Evolutionary conservation across 2,329 filamentous ascomycete species (phyloP).

Genomic region (Trichophyton verrucosum): DNA sequence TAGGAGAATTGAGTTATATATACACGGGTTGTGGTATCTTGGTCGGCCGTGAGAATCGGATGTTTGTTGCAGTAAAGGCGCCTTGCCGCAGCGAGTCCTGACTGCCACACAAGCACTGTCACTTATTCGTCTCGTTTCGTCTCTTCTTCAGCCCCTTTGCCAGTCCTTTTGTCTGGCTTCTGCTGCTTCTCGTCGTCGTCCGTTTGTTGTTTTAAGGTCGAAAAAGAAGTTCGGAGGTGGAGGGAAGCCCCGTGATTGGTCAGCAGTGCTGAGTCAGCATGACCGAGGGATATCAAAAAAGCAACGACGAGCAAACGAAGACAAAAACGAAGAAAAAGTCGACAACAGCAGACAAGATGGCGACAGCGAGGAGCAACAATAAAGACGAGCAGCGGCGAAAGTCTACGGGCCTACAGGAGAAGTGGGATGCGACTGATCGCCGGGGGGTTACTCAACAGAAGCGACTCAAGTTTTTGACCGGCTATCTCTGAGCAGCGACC

Average conservation of each 20-base stretch:
- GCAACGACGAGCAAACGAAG: not conserved
- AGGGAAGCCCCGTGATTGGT: not conserved
- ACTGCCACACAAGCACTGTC: not conserved
- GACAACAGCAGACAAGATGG: not conserved
- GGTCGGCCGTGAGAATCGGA: not conserved
- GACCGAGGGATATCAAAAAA: not conserved
- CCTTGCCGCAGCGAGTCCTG: not conserved
- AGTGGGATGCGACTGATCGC: not conserved
- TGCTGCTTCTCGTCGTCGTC: not conserved
- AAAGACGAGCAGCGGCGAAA: not conserved
- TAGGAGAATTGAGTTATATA: conserved; percentile 3
- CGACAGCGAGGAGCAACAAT: not conserved
- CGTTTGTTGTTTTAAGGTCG: not conserved
- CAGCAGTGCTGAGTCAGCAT: not conserved
- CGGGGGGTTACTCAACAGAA: not conserved
- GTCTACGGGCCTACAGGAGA: not conserved
- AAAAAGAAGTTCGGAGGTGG: not conserved
- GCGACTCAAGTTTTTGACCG: not conserved
- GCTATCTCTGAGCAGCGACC: not conserved
- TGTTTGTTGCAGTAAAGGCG: not conserved
- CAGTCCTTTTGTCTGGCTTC: not conserved
- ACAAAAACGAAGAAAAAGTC: not conserved
- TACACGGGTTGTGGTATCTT: not conserved
- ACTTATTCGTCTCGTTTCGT: not conserved
- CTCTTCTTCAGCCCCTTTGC: not conserved